Evolutionary conservation across 495 filamentous ascomycete species (phyloP), one percentile per base, ranked within the genome.

Genomic region (Aspergillus cristatus): DNA sequence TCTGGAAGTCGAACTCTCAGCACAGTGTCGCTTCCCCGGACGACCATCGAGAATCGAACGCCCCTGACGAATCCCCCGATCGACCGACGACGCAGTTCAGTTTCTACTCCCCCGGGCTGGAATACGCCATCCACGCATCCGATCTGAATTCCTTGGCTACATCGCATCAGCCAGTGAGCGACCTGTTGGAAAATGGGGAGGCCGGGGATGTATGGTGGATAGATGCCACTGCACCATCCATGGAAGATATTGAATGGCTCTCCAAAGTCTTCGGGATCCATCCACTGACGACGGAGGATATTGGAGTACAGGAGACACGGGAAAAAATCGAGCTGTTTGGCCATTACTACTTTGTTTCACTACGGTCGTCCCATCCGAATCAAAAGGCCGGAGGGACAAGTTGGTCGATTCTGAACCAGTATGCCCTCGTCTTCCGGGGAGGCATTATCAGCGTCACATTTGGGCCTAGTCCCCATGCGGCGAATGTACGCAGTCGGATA

Each of bases 261-360:
- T 84, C 81, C 60, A 80, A 78, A 37, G 82, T 86, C 5, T 94
- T 96, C 51, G 78, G 78, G 5, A 79, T 94, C 31, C 89, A 96
- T 58, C 88, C 86, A 4, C 59, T 96, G 54, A 94, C 89, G 2
- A 80, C 80, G 6, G 89, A 96, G 60, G 88, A 96, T 64, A 93
- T 96, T 41, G 79, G 76, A n/a, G 84, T 78, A 2, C 84, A 89
- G 47, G 88, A 96, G 59, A 75, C 82, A 3, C 83, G 88, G 11
- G 88, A 96, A 62, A 94, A 96, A 64, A 89, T 94, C 24, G 89
- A 96, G 54, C 75, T 94, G 17, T 96, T 96, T 57, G 77, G 80
- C 5, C 77, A 79, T 7, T 96, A 94, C 63, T 96, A 94, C 55
- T 90, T 96, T 43, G 81, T 91, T 26, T 90, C 81, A 41, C 86